Percentiles rank a stretch among this genome's conserved stretches.
These are phyloP conservation scores for Thalassiosira profunda DNA, from an alignment of 108 stramenopile species.

Conservation along the genomic window DNA sequence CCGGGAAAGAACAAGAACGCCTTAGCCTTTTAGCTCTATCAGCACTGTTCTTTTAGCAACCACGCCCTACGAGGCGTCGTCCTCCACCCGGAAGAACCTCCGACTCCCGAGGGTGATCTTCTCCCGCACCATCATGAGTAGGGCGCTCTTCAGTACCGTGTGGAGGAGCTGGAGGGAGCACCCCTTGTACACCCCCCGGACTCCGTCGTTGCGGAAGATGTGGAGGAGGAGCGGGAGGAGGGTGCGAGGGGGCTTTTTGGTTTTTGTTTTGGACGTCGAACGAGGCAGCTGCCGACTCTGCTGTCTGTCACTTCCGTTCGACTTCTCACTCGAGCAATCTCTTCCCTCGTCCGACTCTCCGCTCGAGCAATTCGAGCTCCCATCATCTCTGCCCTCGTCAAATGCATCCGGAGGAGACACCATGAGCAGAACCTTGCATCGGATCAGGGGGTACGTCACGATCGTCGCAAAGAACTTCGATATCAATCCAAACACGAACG, in stretches of 20 bases:
- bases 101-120: constrained; percentile 54
- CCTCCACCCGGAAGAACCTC: constrained; percentile 18
- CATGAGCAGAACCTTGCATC: constrained; percentile 95
- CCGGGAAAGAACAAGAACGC: no score
- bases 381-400: neutral
- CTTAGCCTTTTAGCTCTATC: no score
- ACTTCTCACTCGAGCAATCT: no score
- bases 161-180: constrained; percentile 82
- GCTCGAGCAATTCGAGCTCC: constrained; percentile 10
- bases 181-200: constrained; percentile 75
- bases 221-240: constrained; percentile 38
- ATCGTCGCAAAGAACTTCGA: constrained; percentile 93
- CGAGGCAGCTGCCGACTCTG: neutral
- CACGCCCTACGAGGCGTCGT: no score
- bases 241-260: constrained; percentile 19
- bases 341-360: neutral
- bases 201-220: constrained; percentile 57
- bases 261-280: neutral
- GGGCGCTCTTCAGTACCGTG: constrained; percentile 81
- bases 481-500: constrained; percentile 79
- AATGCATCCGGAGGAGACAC: constrained; percentile 32
- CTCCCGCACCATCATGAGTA: constrained; percentile 87
- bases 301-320: neutral
- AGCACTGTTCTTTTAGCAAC: no score
- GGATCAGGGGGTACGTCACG: constrained; percentile 93